Conservation (phyloP, 306 rosid genomes). For the Datisca glomerata region DNA sequence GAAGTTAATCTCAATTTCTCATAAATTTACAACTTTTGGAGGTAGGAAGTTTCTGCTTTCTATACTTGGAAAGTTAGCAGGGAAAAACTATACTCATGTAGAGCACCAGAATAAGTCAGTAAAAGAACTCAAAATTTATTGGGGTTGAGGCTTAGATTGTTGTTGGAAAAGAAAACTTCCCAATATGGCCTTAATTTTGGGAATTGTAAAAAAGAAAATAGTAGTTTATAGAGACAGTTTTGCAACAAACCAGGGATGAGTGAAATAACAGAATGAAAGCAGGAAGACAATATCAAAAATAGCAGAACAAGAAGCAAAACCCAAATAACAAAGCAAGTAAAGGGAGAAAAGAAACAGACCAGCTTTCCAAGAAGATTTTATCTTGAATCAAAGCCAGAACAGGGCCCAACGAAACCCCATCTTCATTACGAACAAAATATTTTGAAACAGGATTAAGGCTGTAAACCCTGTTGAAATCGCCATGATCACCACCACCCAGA, state of each 20-base stretch:
- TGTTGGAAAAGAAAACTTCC: not conserved
- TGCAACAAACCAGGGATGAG: no score
- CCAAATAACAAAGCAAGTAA: not conserved
- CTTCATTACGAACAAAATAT: slow-evolving; percentile 19
- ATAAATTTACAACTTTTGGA: no score
- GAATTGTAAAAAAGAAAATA: not conserved
- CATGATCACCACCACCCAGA: not conserved
- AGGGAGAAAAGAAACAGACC: slow-evolving; percentile 13
- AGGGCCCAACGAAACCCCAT: slow-evolving; percentile 36
- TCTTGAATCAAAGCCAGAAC: slow-evolving; percentile 13
- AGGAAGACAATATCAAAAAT: no score
- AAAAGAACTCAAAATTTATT: no score
- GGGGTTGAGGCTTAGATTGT: no score
- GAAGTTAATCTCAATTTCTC: no score
- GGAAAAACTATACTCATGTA: no score
- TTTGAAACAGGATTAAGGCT: slow-evolving; percentile 24
- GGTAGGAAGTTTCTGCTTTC: no score
- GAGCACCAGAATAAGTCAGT: no score
- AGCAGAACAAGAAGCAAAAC: not conserved
- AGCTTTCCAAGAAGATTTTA: slow-evolving; percentile 20
- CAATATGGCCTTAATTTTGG: not conserved
- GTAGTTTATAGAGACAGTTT: not conserved
- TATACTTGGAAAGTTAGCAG: no score
- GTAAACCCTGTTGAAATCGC: slow-evolving; percentile 16
- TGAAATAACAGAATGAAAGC: no score